Percentiles rank a stretch among this genome's conserved stretches.
Evolutionary conservation across 1,139 yeast species (phyloP).

Genomic region (Hansenula anomala): DNA sequence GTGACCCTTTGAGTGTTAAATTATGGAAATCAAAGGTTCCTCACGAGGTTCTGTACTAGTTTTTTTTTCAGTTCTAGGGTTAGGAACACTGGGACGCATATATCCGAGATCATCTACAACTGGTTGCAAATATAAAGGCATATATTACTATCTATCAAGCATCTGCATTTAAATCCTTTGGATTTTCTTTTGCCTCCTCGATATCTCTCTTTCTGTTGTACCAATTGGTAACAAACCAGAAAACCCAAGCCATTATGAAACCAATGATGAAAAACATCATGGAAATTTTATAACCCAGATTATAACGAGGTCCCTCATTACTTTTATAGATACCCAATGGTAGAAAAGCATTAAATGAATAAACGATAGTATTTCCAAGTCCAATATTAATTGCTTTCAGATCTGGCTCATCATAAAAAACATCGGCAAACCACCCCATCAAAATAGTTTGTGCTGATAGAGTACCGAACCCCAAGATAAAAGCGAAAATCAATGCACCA

Average conservation of each 20-base stretch:
- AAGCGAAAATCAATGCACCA: slow-evolving; percentile 2
- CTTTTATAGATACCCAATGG: slow-evolving; percentile 12
- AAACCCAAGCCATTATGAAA: slow-evolving; percentile 1
- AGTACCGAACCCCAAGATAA: slow-evolving; percentile 2
- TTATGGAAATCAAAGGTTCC: no score
- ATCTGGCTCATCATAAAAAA: slow-evolving; percentile 10
- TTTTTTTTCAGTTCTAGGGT: no score
- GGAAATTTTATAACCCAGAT: slow-evolving; percentile 16
- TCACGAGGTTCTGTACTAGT: no score
- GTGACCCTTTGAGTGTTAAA: no score
- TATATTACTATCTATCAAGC: no score
- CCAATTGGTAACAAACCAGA: slow-evolving; percentile 1
- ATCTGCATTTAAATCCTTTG: no score
- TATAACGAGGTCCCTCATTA: slow-evolving; percentile 10
- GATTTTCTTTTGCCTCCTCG: no score
- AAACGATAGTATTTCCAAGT: slow-evolving; percentile 12
- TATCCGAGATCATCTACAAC: no score
- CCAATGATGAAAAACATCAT: slow-evolving; percentile 9
- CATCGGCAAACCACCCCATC: slow-evolving; percentile 15
- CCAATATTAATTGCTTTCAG: slow-evolving; percentile 13
- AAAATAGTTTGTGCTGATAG: slow-evolving; percentile 5
- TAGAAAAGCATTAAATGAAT: slow-evolving; percentile 15
- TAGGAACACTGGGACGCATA: no score
- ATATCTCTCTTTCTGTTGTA: slow-evolving; percentile 1
- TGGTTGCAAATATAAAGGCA: no score